Evolutionary conservation across 495 filamentous ascomycete species (phyloP).

Genomic region (Xylona heveae): DNA sequence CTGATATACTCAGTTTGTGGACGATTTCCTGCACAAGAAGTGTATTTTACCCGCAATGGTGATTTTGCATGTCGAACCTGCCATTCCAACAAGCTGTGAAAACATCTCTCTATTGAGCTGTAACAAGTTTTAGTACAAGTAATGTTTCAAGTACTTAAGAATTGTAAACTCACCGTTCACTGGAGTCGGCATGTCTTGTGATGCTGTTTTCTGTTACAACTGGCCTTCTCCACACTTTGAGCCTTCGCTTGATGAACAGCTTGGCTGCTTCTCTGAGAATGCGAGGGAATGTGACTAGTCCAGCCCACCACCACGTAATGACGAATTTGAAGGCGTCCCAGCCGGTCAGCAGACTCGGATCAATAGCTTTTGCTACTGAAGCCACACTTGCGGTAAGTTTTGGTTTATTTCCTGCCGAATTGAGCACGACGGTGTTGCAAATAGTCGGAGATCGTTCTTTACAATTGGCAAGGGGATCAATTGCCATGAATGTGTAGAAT

Average conservation of each 20-base stretch:
- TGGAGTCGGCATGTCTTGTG: slow-evolving; percentile 20
- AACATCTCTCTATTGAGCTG: slow-evolving; percentile 26
- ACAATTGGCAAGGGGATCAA: slow-evolving; percentile 24
- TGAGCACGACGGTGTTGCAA: slow-evolving; percentile 32
- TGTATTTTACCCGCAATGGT: too few species aligned
- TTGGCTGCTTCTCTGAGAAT: slow-evolving; percentile 32
- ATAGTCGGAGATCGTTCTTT: slow-evolving; percentile 18
- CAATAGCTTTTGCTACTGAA: slow-evolving; percentile 23
- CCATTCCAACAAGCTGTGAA: slow-evolving; percentile 13
- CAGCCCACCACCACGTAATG: slow-evolving; percentile 36
- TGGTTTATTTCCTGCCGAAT: slow-evolving; percentile 27
- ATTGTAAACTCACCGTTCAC: slow-evolving; percentile 14
- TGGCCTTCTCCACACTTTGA: slow-evolving; percentile 35
- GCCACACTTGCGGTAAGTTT: slow-evolving; percentile 33
- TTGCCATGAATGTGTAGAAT: slow-evolving; percentile 29
- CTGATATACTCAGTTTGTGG: too few species aligned
- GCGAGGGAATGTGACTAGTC: slow-evolving; percentile 37
- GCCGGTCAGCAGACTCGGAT: slow-evolving; percentile 22
- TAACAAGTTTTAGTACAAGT: background rate
- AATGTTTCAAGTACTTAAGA: background rate
- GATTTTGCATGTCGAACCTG: too few species aligned
- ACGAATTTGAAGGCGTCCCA: slow-evolving; percentile 25
- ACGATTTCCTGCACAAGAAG: too few species aligned
- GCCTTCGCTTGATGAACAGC: slow-evolving; percentile 27
- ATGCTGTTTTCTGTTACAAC: slow-evolving; percentile 30